Conservation (phyloP, 495 filamentous ascomycete genomes). For the Trichocladium uniseriatum region DNA sequence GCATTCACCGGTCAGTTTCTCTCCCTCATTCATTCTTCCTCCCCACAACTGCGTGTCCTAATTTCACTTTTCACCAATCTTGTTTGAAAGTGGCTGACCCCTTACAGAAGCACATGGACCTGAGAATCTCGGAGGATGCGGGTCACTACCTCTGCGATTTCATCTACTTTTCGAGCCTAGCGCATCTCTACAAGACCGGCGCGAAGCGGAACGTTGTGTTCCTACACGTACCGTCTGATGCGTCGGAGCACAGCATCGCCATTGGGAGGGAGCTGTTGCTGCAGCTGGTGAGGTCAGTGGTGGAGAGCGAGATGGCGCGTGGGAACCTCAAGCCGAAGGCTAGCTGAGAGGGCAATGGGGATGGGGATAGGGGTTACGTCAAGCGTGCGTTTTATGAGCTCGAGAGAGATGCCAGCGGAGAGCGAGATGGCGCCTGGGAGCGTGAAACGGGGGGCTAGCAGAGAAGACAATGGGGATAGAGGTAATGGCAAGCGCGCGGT, state of each 20-base stretch:
- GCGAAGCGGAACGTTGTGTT: conserved; percentile 56
- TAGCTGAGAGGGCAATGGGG: background rate
- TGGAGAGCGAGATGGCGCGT: conserved; percentile 30
- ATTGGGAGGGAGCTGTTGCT: conserved; percentile 55
- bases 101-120: conserved; percentile 37
- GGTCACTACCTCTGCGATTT: conserved; percentile 82
- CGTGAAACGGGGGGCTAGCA: background rate
- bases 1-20: conserved; percentile 24
- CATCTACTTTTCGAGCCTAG: conserved; percentile 70
- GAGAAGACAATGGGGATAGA: background rate
- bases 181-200: conserved; percentile 42
- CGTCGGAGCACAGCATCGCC: conserved; percentile 44
- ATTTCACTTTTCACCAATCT: background rate
- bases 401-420: conserved; percentile 24
- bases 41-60: background rate
- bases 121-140: conserved; percentile 62
- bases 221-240: conserved; percentile 64
- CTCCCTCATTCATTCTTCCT: background rate
- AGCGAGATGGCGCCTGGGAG: conserved; percentile 23
- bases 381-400: too few relatives aligned
- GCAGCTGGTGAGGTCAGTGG: conserved; percentile 60
- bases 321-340: background rate
- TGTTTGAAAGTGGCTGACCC: background rate
- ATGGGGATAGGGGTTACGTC: background rate
- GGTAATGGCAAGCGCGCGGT: background rate